These are phyloP conservation scores for Coemansia sp. DNA, from an alignment of 192 early-diverging fungal species.

Conservation along the genomic window DNA sequence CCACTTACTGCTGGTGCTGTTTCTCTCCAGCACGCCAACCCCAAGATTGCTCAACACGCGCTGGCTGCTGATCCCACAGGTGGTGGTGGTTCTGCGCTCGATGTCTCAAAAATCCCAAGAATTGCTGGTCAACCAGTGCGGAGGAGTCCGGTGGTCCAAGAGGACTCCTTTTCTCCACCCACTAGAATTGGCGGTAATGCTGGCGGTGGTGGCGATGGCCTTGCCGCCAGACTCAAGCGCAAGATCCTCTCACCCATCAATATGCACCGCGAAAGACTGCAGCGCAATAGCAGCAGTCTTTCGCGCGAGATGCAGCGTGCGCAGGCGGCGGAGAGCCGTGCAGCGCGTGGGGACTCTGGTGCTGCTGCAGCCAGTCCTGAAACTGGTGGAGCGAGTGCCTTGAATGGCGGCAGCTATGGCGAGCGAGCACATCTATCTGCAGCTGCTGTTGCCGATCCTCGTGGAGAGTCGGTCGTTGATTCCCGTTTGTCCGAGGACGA, in stretches of 20 bases:
- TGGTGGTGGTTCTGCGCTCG: not conserved
- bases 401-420: not conserved
- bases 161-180: too few relatives aligned
- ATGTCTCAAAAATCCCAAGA: conserved; percentile 22
- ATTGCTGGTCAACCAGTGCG: conserved; percentile 20
- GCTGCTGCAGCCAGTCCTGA: not conserved
- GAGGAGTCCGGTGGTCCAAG: conserved; percentile 4
- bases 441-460: not conserved
- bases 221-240: conserved; percentile 18
- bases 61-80: not conserved
- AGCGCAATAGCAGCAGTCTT: conserved; percentile 5
- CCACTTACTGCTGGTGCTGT: not conserved
- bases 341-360: too few relatives aligned
- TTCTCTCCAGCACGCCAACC: too few relatives aligned
- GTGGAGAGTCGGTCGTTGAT: too few relatives aligned
- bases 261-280: conserved; percentile 10
- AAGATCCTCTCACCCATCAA: conserved; percentile 26
- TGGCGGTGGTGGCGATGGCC: not conserved
- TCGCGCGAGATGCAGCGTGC: conserved; percentile 10
- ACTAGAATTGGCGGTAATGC: too few relatives aligned
- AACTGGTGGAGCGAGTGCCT: not conserved
- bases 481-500: too few relatives aligned
- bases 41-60: not conserved
- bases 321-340: not conserved
- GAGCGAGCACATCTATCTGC: not conserved